Base-by-base conservation (phyloP, 306 rosid genomes). In the Gastrolobium bilobum region DNA sequence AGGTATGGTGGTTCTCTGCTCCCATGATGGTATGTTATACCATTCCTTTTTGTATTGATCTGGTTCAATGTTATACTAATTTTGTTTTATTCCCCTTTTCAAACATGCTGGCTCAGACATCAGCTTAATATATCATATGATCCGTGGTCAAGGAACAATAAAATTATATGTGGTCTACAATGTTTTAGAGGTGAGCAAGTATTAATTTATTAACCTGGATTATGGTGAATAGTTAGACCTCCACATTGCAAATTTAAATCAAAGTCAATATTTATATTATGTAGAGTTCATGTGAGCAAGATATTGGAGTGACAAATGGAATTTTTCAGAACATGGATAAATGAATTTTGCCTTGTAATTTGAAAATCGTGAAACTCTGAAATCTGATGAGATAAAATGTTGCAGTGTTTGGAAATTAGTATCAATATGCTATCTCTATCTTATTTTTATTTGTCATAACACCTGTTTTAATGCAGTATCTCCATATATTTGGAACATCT, bases 81-180 rank as follows among this genome's bases (percentile, higher is more conserved):
- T 80, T 76, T 73, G 51, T 40, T 56, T 40, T 71, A 31, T 62
- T 63, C 33, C 37, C 61, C 63, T 34, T 48, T 69, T 44, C 40
- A 67, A 71, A 59, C 71, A 40, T 73, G 31, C 80, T 79, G 68
- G 66, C 69, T 68, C 88, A 95, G 98, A 95, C 83, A 95, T 95
- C 90, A 95, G 98, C 86, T 91, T 95, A 86, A 95, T 95, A 83
- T 95, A 95, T 90, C 99, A 95, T 89, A 95, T 95, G 96, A 95
- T 95, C 74, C 98, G 98, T 39, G 98, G 99, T 86, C 96, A 95
- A 86, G 98, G 99, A 84, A 95, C 98, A 75, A 85, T 95, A 80
- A 95, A 95, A 86, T 58, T 95, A 40, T 95, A 95, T 59, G 98
- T 93, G 79, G 99, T 95, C 76, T 95, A 95, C 90, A 95, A 95